A percentile compares a stretch with the other conserved stretches of the same genome.
These are phyloP conservation scores for Lagenidium giganteum DNA, from an alignment of 352 stramenopile genomes.

Conservation along the genomic window DNA sequence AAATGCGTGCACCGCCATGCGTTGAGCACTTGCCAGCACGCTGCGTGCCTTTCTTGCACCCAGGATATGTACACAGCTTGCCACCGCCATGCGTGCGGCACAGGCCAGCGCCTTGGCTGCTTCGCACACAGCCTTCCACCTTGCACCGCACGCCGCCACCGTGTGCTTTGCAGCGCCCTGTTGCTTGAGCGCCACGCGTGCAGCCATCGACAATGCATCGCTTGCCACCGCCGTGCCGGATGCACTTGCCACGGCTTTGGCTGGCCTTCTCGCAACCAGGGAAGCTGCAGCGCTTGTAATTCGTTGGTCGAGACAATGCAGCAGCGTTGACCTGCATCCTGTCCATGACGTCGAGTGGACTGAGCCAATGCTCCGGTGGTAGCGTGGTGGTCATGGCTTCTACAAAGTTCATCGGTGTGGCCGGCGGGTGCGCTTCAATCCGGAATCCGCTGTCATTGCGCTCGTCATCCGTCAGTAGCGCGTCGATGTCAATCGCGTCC, in stretches of 20 bases:
- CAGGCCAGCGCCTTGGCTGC: conserved; percentile 33
- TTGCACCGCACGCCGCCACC: conserved; percentile 44
- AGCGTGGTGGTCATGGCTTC: too few species aligned
- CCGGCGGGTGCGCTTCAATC: too few species aligned
- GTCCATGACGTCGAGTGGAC: too few species aligned
- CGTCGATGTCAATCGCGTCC: too few species aligned
- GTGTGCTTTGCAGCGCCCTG: conserved; percentile 40
- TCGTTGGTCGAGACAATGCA: too few species aligned
- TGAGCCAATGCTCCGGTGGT: too few species aligned
- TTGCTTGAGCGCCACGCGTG: conserved; percentile 30
- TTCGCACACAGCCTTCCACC: conserved; percentile 27
- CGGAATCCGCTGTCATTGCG: too few species aligned
- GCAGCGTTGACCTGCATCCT: too few species aligned
- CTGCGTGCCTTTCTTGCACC: conserved; percentile 50
- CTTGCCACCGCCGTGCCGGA: conserved; percentile 24
- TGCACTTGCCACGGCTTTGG: conserved; percentile 30
- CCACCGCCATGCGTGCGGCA: conserved; percentile 52
- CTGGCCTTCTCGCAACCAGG: conserved; percentile 28
- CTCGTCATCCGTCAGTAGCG: too few species aligned
- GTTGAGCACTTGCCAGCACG: conserved; percentile 41
- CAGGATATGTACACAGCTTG: conserved; percentile 35
- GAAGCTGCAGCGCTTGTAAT: conserved; percentile 16
- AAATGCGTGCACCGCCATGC: conserved; percentile 33
- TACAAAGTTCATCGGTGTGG: too few species aligned
- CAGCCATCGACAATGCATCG: conserved; percentile 37